Evolutionary conservation across 768 basidiomycete genomes (phyloP).

Genomic region (Podaxis mareebaensis): DNA sequence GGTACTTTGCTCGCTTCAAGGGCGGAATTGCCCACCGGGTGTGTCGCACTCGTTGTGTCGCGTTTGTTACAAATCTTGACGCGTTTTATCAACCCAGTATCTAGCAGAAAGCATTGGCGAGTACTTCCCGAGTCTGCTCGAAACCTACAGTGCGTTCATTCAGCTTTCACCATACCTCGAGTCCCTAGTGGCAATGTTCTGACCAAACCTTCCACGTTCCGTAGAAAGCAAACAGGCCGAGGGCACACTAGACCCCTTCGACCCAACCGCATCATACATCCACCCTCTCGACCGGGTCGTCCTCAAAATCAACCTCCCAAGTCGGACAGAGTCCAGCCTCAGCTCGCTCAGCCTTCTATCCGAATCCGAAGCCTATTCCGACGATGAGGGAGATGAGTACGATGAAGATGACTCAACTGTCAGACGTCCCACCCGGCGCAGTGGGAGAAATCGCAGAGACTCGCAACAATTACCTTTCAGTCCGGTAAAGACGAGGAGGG

Average conservation of each 20-base stretch:
- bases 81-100: slow-evolving; percentile 40
- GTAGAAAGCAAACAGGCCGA: slow-evolving; percentile 48
- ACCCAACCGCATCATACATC: slow-evolving; percentile 59
- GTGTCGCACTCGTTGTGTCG: slow-evolving; percentile 22
- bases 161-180: neutral
- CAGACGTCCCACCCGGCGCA: neutral
- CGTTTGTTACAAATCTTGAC: slow-evolving; percentile 23
- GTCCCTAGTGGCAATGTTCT: neutral
- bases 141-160: slow-evolving; percentile 53
- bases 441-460: neutral
- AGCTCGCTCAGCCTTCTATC: slow-evolving; percentile 33
- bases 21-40: slow-evolving; percentile 65
- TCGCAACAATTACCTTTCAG: slow-evolving; percentile 13
- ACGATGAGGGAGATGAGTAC: slow-evolving; percentile 24
- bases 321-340: slow-evolving; percentile 22
- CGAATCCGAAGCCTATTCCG: slow-evolving; percentile 22
- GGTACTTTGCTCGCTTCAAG: slow-evolving; percentile 61
- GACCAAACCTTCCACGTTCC: neutral
- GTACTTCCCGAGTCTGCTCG: slow-evolving; percentile 45
- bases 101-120: slow-evolving; percentile 37
- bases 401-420: slow-evolving; percentile 30
- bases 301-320: slow-evolving; percentile 33
- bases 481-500: slow-evolving; percentile 7
- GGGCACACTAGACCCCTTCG: slow-evolving; percentile 51
- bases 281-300: slow-evolving; percentile 61